Evolutionary conservation across 768 basidiomycete genomes (phyloP), one percentile per base, ranked within the genome.

Genomic region (Hypholoma fasciculare): DNA sequence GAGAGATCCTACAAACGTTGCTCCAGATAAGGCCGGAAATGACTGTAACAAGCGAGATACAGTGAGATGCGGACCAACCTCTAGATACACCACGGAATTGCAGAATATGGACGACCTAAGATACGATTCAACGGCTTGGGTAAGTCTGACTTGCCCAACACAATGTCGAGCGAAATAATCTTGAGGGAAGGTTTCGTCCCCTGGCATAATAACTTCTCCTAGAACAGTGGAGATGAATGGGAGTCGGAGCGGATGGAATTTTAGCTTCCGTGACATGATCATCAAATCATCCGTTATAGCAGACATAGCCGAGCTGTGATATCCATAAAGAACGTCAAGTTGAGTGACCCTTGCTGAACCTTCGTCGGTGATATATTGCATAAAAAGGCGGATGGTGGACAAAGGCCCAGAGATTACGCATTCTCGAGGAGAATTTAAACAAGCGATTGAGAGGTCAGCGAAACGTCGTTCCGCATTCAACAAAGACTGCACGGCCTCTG

Each of bases 221-320:
- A 74, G 66, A 16, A 88, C 82, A 49, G 83, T 86, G 8, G 89
- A 90, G n/a, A 84, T 72, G 40, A 90, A 70, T 0, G 87, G 83
- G 42, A 91, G 76, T 0, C 69, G 74, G 0, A 89, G 86, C 1
- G 84, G 61, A 16, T 67, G 70, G 40, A 84, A 61, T 0, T 68
- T 65, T 37, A 83, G 63, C 6, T 63, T 67, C 9, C 63, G 65
- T 11, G 79, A 77, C 4, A 84, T 60, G 0, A 61, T 61, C 37
- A 67, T 71, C 30, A 90, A 77, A 47, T 81, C 80, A n/a, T 76
- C 71, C 13, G 84, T 59, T 11, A 89, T 63, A 0, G 86, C 81
- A 6, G 69, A 66, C 88, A 91, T 88, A 1, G 84, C 82, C n/a
- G 72, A 56, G 44, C 84, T 87, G 70, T 92, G 90, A 64, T 83